Evolutionary conservation across 116 monocot species (phyloP), one percentile per base, ranked within the genome.

Genomic region (Zostera marina): DNA sequence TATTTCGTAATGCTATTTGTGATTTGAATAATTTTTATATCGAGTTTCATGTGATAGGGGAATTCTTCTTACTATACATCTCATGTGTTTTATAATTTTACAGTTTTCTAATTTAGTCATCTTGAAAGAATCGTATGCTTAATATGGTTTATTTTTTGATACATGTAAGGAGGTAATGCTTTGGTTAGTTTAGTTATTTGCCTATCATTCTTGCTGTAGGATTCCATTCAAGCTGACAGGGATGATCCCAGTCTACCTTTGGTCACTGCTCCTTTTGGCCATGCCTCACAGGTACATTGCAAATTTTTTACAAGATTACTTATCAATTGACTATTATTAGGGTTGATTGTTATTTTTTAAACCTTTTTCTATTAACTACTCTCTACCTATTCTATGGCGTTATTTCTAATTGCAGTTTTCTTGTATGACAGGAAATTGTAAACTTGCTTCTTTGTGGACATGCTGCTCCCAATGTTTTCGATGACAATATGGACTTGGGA

Each of bases 181-280:
- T 47, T 47, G 32, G 32, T 16, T 47, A 3, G 12, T 4, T 47
- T 47, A 16, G 11, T 47, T 47, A 11, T 47, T 11, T 13, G n/a
- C 15, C 47, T 47, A 47, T 47, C 25, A 13, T 64, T 11, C 12
- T 14, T 53, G 15, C 8, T 72, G 24, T 56, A 98, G 98, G 83
- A 98, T 54, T 61, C 64, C 12, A 68, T 98, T 71, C 86, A 90
- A 77, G 74, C 64, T 21, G 98, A 98, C 46, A 76, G 96, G 72
- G 96, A 98, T 56, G 96, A 98, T 63, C 98, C 98, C 14, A 79
- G 61, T 61, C 63, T 76, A 41, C 91, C 98, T 44, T 55, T 98
- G 53, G 91, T 98, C 22, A 98, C 98, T 47, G 81, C 98, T 54
- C 98, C 98, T 53, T 98, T 98, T 69, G 98, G 98, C 21, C 98